These are phyloP conservation scores for Monilinia fructicola DNA, from an alignment of 2,329 filamentous ascomycete species.

Conservation along the genomic window DNA sequence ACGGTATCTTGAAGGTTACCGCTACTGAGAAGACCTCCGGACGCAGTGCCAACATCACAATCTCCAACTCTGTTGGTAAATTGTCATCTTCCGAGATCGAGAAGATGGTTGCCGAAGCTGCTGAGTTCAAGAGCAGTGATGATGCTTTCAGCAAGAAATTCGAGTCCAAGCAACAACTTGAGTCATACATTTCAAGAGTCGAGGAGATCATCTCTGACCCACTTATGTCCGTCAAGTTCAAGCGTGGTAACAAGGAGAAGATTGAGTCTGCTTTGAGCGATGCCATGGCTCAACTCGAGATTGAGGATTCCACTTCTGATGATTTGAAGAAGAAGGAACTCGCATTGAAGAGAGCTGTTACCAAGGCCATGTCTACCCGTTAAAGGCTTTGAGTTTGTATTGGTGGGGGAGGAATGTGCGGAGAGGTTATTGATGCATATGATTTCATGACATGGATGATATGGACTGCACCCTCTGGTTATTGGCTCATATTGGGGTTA, in stretches of 20 bases:
- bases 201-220: constrained; percentile 99
- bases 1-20: constrained; percentile 99
- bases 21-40: constrained; percentile 99
- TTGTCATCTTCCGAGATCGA: constrained; percentile 93
- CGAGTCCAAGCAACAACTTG: constrained; percentile 97
- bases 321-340: constrained; percentile 99
- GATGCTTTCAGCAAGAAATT: constrained; percentile 99
- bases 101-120: constrained; percentile 92
- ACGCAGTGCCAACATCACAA: constrained; percentile 98
- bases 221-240: constrained; percentile 92
- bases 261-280: constrained; percentile 96
- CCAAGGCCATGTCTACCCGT: constrained; percentile 92
- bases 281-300: constrained; percentile 95
- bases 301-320: constrained; percentile 86
- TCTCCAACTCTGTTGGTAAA: constrained; percentile 99
- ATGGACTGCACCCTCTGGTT: constrained; percentile 40
- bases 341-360: constrained; percentile 94
- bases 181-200: constrained; percentile 97
- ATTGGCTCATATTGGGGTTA: constrained; percentile 36
- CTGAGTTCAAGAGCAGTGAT: constrained; percentile 98
- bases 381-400: constrained; percentile 49
- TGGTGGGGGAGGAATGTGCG: constrained; percentile 30
- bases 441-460: constrained; percentile 40
- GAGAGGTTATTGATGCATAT: constrained; percentile 36
- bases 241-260: constrained; percentile 99